phyloP scores from a whole-genome alignment of 371 early-diverging fungal genomes.

The Mucor velutinosus region DNA sequence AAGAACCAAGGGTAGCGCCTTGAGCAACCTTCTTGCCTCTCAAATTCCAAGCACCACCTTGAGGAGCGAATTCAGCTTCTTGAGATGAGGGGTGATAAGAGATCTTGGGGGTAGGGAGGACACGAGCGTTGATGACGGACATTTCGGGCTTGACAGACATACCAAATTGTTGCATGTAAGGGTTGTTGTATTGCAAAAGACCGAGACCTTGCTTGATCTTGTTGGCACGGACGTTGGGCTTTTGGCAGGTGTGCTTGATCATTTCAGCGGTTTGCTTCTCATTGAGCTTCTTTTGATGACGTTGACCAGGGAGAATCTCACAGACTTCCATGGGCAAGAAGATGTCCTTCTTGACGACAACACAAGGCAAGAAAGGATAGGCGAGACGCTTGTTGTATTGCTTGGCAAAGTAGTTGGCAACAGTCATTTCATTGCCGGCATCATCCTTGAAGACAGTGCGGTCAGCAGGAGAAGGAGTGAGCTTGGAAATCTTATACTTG shows the following conservation, averaged over 20 bases:
- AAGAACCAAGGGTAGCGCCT: constrained; percentile 79
- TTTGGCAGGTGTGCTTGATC: constrained; percentile 90
- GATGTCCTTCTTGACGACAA: constrained; percentile 67
- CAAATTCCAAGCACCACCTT: constrained; percentile 91
- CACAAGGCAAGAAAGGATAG: constrained; percentile 87
- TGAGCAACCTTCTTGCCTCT: constrained; percentile 79
- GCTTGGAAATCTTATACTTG: constrained; percentile 67
- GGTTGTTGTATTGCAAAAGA: constrained; percentile 59
- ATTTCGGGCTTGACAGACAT: constrained; percentile 68
- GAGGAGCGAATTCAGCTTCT: constrained; percentile 71
- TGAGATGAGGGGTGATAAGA: constrained; percentile 62
- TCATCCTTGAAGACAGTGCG: constrained; percentile 70
- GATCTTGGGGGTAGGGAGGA: constrained; percentile 79
- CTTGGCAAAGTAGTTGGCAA: constrained; percentile 76
- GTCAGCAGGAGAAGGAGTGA: constrained; percentile 71
- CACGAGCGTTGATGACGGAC: constrained; percentile 64
- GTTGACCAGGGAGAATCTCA: constrained; percentile 82
- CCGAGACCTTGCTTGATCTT: constrained; percentile 60
- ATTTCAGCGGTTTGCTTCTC: constrained; percentile 92
- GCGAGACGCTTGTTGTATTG: constrained; percentile 73
- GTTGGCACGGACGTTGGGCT: constrained; percentile 73
- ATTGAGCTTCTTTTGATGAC: constrained; percentile 77
- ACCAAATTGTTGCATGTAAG: constrained; percentile 70
- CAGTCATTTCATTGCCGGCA: constrained; percentile 56
- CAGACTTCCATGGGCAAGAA: constrained; percentile 93